Evolutionary conservation across 1,284 basidiomycete species (phyloP).

Genomic region (Serendipita sp.): DNA sequence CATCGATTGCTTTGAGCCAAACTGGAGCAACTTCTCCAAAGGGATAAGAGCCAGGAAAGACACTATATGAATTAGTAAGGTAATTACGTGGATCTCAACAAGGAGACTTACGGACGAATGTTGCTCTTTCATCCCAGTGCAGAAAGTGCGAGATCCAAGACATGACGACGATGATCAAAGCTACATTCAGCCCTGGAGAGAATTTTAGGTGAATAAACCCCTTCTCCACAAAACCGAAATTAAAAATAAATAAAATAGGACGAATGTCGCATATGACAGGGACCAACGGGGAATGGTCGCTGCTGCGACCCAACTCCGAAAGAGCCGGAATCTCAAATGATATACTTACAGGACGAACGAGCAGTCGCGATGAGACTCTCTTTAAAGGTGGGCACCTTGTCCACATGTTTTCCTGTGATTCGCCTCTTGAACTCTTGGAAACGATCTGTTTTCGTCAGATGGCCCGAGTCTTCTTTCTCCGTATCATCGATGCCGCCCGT

Average conservation of each 20-base stretch:
- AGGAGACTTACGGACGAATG: constrained; percentile 16
- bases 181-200: constrained; percentile 39
- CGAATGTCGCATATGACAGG: not conserved
- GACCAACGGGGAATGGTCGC: not conserved
- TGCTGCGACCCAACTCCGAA: not conserved
- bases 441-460: not conserved
- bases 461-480: not conserved
- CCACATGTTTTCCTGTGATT: not conserved
- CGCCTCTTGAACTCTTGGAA: not conserved
- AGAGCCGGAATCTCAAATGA: not conserved
- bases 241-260: not conserved
- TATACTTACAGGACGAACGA: not conserved
- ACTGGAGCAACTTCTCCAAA: constrained; percentile 42
- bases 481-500: not conserved
- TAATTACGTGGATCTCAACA: constrained; percentile 13
- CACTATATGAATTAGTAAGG: constrained; percentile 28
- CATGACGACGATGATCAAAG: constrained; percentile 46
- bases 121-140: constrained; percentile 17
- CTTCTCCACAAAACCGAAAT: not conserved
- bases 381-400: not conserved
- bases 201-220: too few relatives aligned
- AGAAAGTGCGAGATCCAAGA: constrained; percentile 44
- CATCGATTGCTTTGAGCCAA: constrained; percentile 46
- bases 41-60: constrained; percentile 43
- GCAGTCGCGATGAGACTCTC: not conserved